Percentiles rank a stretch among this genome's conserved stretches.
Evolutionary conservation across 2,329 filamentous ascomycete species (phyloP).

Genomic region (Sporothrix euskadiensis): DNA sequence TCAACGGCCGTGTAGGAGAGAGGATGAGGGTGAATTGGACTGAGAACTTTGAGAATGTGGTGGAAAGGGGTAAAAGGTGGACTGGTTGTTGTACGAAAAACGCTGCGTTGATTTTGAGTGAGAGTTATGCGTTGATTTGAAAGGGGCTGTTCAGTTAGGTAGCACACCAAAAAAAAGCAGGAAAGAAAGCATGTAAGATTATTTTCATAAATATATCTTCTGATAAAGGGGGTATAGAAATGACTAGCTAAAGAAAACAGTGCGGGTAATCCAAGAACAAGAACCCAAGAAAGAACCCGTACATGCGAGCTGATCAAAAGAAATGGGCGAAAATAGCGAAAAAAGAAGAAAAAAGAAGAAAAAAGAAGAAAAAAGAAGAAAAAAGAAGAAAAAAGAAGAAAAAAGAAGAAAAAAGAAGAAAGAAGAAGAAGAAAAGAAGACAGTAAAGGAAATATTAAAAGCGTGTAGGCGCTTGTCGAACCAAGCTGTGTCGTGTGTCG

Average conservation of each 20-base stretch:
- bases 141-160: neutral
- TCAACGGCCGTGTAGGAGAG: neutral
- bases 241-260: neutral
- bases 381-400: neutral
- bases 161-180: neutral
- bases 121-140: neutral
- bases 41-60: neutral
- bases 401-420: too few species aligned
- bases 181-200: slow-evolving; percentile 10
- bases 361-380: neutral
- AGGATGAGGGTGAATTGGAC: neutral
- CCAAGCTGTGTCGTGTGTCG: neutral
- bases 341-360: neutral
- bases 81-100: neutral
- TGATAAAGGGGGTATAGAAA: slow-evolving; percentile 10
- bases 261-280: neutral
- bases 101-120: neutral
- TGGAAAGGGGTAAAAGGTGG: neutral
- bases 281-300: neutral
- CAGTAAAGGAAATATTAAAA: neutral
- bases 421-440: neutral
- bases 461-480: neutral
- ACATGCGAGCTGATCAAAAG: neutral
- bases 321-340: neutral
- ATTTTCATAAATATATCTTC: slow-evolving; percentile 18